Base-by-base conservation (phyloP, 2,329 filamentous ascomycete genomes). In the Colletotrichum sojae region DNA sequence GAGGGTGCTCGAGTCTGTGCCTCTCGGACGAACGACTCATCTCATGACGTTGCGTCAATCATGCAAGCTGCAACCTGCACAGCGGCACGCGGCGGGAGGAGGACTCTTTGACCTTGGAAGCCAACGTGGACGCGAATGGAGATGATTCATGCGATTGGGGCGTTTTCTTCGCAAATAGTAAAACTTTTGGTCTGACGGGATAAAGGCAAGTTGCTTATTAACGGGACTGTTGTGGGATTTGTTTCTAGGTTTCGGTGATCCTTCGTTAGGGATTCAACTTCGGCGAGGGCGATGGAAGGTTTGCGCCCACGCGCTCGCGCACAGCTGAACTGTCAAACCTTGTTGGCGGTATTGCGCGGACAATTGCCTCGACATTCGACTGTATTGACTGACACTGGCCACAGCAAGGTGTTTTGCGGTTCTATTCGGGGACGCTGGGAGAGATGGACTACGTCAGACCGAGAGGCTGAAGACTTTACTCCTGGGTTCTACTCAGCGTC, bases 11-110 rank as follows among this genome's bases (percentile, higher is more conserved):
- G 15, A 39, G 61, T 55, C 55, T 46, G 62, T 66, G 61, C 43
- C 16, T 27, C 31, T 36, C 48, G 36, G 39, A 56, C 39, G 62
- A 66, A 69, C 62, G 31, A 56, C 66, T 69, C 62, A 39, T 69
- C 66, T 46, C 49, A 60, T 69, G 54, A 60, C 48, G n/a, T 48
- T 13, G 16, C 20, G 15, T 25, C 5, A 6, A 5, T 64, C 43
- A 52, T 58, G 53, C 31, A 51, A 51, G 12, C 46, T 36, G 31
- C 31, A 36, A 10, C 10, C 31, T 36, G 31, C 31, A 3, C 31
- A 36, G 31, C 45, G 40, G 40, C 43, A 55, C 61, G 18, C n/a
- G 22, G 48, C 45, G 22, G 12, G 54, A 59, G 13, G 31, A 10
- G 10, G 31, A 31, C 22, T 40, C 46, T 58, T 9, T 58, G 62